Percentiles rank a stretch among this genome's conserved stretches.
Conservation (phyloP, 2,329 filamentous ascomycete species). For the Hymenoscyphus linearis region DNA sequence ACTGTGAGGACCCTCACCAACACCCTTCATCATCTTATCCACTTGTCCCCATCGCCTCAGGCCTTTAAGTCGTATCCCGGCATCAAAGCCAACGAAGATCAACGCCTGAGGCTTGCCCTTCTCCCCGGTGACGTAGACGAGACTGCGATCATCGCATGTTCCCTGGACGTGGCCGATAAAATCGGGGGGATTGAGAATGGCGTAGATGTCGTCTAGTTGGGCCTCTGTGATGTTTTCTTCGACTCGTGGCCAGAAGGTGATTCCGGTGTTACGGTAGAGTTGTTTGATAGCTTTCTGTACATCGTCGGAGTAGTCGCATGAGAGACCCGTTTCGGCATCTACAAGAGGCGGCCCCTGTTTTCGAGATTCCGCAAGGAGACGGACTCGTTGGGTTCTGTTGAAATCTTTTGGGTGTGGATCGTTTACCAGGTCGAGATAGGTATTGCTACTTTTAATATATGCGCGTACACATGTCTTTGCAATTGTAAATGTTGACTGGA, state of each 20-base stretch:
- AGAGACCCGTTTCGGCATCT: conserved; percentile 14
- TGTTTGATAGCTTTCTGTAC: conserved; percentile 21
- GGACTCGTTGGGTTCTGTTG: conserved; percentile 35
- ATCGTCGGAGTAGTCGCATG: conserved; percentile 14
- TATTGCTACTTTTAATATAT: conserved; percentile 47
- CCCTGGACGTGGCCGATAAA: conserved; percentile 37
- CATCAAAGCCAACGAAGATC: conserved; percentile 41
- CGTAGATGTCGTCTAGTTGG: conserved; percentile 34
- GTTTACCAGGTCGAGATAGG: conserved; percentile 57
- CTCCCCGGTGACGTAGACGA: conserved; percentile 40
- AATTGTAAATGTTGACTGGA: conserved; percentile 42
- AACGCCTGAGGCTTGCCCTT: conserved; percentile 31
- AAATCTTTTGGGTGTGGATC: conserved; percentile 37
- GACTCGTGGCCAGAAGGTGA: conserved; percentile 34
- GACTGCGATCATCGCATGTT: conserved; percentile 41
- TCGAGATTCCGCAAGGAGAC: conserved; percentile 46
- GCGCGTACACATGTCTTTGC: conserved; percentile 48
- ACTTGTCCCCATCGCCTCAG: conserved; percentile 24
- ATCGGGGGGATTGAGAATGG: conserved; percentile 37
- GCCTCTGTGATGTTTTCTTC: conserved; percentile 11
- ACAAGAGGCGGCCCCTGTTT: conserved; percentile 32
- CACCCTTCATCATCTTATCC: conserved; percentile 13
- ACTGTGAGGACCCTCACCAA: conserved; percentile 27
- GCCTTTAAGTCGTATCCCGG: conserved; percentile 33
- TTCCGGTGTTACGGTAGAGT: conserved; percentile 21